Evolutionary conservation across 306 rosid genomes (phyloP), one percentile per base, ranked within the genome.

Genomic region (Glycine soja): DNA sequence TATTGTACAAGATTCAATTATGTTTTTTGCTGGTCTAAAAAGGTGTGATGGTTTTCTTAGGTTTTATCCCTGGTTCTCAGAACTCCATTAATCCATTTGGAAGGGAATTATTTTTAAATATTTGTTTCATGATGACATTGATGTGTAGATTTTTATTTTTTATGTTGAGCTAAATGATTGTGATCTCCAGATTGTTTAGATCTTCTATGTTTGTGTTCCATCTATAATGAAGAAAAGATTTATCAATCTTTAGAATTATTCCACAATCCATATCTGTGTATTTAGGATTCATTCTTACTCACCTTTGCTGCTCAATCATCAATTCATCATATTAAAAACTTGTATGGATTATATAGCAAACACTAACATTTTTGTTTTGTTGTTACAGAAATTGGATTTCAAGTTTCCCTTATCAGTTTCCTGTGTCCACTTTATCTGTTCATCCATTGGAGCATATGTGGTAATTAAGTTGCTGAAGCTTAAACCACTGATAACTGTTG

Each of bases 401-500:
- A 95, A 93, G 94, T 95, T 95, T 84, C 99, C 99, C 70, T 83
- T 95, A 1, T 84, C 99, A 3, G 96, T 95, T 16, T 95, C 99
- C 3, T 87, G 94, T 67, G 85, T 95, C 82, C 99, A 95, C 86
- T 95, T 95, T 84, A 93, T 95, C 85, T 91, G 97, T 90, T 95
- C 99, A 45, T 81, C 99, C 45, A 77, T 91, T 81, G 99, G 99
- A 78, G 99, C 86, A 62, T 93, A 91, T 89, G 32, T 85, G 30
- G 88, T 88, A 61, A 95, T 95, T 83, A 88, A 91, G 84, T 93
- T 93, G 88, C 85, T 95, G 82, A 95, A 90, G 81, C 76, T 95
- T 74, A 95, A 95, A 81, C 99, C 99, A 4, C 87, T 95, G 52
- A 93, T 95, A 87, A 18, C 86, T 57, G 99, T 95, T 82, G 90